Evolutionary conservation across 2,329 filamentous ascomycete genomes (phyloP).

Genomic region (Incumbomyces lentus): DNA sequence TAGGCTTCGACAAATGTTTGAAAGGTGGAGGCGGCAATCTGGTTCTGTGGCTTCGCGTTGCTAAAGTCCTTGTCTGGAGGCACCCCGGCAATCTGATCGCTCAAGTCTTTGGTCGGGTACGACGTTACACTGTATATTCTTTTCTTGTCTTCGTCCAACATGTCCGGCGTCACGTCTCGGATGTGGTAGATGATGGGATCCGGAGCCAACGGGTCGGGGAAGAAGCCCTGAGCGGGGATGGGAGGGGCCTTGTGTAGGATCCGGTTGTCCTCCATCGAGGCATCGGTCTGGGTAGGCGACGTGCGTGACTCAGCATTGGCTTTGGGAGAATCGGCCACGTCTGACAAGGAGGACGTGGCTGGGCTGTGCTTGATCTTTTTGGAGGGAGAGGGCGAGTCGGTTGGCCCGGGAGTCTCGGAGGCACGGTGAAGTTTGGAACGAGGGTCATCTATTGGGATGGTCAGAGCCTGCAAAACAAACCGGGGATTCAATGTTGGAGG

Average conservation of each 20-base stretch:
- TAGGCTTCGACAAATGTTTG: conserved; percentile 86
- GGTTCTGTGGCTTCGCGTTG: conserved; percentile 81
- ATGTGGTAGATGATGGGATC: conserved; percentile 96
- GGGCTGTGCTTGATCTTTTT: conserved; percentile 23
- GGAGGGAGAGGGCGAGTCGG: conserved; percentile 20
- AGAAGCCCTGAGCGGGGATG: conserved; percentile 72
- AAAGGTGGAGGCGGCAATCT: conserved; percentile 90
- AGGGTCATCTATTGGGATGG: neutral
- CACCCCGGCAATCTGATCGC: conserved; percentile 75
- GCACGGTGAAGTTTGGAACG: conserved; percentile 2
- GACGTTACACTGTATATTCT: conserved; percentile 77
- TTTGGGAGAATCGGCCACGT: conserved; percentile 21
- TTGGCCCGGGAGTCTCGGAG: conserved; percentile 14
- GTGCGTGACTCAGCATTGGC: conserved; percentile 40
- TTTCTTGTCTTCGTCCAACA: conserved; percentile 76
- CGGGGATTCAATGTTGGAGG: too few species aligned
- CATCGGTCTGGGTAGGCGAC: conserved; percentile 51
- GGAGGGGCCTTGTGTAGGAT: conserved; percentile 51
- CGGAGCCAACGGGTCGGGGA: conserved; percentile 76
- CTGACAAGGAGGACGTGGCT: conserved; percentile 21
- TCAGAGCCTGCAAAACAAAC: neutral
- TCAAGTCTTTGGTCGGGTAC: conserved; percentile 71
- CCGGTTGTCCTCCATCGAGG: conserved; percentile 44
- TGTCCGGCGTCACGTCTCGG: conserved; percentile 58
- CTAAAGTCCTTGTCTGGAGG: conserved; percentile 94